Evolutionary conservation across 2,329 filamentous ascomycete genomes (phyloP), one percentile per base, ranked within the genome.

Genomic region (Trichophyton verrucosum): DNA sequence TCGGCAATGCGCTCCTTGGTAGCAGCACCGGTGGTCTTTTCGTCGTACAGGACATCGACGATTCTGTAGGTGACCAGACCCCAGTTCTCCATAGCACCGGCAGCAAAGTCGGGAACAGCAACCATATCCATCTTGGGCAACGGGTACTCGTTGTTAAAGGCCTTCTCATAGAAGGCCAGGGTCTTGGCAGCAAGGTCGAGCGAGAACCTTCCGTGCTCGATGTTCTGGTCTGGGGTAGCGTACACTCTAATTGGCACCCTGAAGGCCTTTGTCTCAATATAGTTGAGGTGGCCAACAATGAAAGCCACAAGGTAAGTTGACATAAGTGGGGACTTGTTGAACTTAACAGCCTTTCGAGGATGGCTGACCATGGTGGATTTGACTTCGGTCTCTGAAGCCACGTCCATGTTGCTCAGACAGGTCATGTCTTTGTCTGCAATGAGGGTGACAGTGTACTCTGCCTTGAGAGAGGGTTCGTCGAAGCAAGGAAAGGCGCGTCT

Each of bases 1-100:
- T 96, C 92, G 59, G 92, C 92, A 60, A 97, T 89, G 44, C 91
- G 86, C 77, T 96, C 88, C 78, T 95, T 96, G 63, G 86, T 89
- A 42, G 87, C 86, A 20, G 92, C 91, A 70, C 91, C 88, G 69
- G 89, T 94, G 2, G 84, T 88, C 80, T 95, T 94, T 75, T 96
- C 90, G 68, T 97, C 92, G 64, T 95, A 84, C 62, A 97, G 82
- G 55, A 97, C 75, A 70, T 95, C 90, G 38, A 96, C 91, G 22
- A 95, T 88, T 65, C 92, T 87, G 77, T 96, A 97, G 5, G 92
- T 97, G 67, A 97, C 85, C 59, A 97, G 79, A 71, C 92, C 92
- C 92, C 92, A 97, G 74, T 97, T 97, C 80, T 97, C 91, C 91
- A 97, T 96, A 62, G 91, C 92, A 64, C 92, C 92, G 57, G 91